These are phyloP conservation scores for Colletotrichum noveboracense DNA, from an alignment of 2,329 filamentous ascomycete species.

Conservation along the genomic window DNA sequence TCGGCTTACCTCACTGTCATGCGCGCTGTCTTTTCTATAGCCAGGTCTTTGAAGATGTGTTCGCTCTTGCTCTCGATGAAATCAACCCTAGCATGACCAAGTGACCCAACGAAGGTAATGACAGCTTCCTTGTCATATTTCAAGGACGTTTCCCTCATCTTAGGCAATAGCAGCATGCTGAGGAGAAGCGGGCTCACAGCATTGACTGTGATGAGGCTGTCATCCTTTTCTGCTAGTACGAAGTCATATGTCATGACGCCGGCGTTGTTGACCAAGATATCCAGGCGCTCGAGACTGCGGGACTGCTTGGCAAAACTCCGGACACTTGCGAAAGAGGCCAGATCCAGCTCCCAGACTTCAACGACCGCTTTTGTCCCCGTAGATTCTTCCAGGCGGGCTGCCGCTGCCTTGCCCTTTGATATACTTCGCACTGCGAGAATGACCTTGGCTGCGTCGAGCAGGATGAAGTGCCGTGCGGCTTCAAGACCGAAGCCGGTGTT, in stretches of 20 bases:
- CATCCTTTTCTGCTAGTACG: slow-evolving; percentile 39
- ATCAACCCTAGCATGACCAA: slow-evolving; percentile 16
- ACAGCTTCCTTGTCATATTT: slow-evolving; percentile 26
- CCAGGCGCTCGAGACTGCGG: slow-evolving; percentile 36
- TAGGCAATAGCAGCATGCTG: slow-evolving; percentile 45
- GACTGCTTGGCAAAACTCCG: slow-evolving; percentile 39
- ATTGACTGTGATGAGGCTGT: slow-evolving; percentile 49
- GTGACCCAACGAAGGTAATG: background rate
- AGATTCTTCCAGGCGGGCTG: slow-evolving; percentile 34
- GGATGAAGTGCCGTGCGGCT: background rate
- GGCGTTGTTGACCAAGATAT: slow-evolving; percentile 42
- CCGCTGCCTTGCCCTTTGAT: slow-evolving; percentile 44
- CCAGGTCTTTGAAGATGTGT: slow-evolving; percentile 35
- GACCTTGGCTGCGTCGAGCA: slow-evolving; percentile 35
- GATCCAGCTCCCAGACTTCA: slow-evolving; percentile 50
- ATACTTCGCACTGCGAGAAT: slow-evolving; percentile 46
- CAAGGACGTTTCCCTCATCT: slow-evolving; percentile 38
- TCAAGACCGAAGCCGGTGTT: slow-evolving; percentile 10
- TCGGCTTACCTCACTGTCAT: background rate
- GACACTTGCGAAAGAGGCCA: slow-evolving; percentile 40
- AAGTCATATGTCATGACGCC: slow-evolving; percentile 24
- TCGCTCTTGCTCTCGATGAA: slow-evolving; percentile 35
- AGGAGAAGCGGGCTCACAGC: slow-evolving; percentile 50
- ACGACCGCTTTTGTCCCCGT: slow-evolving; percentile 28
- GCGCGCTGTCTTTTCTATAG: too few relatives aligned